Evolutionary conservation across 805 yeast species (phyloP), one percentile per base, ranked within the genome.

Genomic region (Clavispora phyllophila): DNA sequence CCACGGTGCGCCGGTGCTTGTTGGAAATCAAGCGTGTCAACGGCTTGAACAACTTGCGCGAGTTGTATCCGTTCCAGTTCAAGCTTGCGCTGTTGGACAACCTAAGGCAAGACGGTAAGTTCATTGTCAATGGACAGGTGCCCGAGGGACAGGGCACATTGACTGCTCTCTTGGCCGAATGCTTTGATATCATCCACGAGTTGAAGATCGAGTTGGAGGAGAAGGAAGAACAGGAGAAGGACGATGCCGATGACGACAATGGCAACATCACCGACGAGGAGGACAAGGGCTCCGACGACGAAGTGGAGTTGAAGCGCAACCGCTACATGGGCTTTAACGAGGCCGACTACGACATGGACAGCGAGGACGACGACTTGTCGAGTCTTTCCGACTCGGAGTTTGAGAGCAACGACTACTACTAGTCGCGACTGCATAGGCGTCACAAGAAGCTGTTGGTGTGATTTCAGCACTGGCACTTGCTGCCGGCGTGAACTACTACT

Each of bases 111-210:
- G 98, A 93, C 60, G 99, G 99, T 7, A 91, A 87, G 68, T 93
- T 93, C 56, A 80, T 85, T 57, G 84, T 88, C 36, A 87, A 86
- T 47, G 87, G 81, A 40, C 86, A 87, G 49, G 84, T 93, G 34
- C 99, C 99, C 2, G 98, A 93, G 61, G 99, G 99, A 10, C 99
- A 93, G 65, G 99, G 97, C 5, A 81, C 95, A n/a, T 71, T 93
- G 49, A 89, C 82, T 61, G 96, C 96, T 1, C 66, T 91, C 44
- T 70, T 91, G 39, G 93, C 96, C 3, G 97, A 90, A 60, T 91
- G 98, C 62, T 93, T 88, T 61, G 99, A 93, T 62, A 84, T 91
- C 45, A 74, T 87, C 37, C 93, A 91, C 58, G 99, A 93, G 66
- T 72, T 93, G 61, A 85, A 88, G 58, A 82, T 87, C 27, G 96